Evolutionary conservation across 345 rosid species (phyloP).

Genomic region (Arabis hirsuta): DNA sequence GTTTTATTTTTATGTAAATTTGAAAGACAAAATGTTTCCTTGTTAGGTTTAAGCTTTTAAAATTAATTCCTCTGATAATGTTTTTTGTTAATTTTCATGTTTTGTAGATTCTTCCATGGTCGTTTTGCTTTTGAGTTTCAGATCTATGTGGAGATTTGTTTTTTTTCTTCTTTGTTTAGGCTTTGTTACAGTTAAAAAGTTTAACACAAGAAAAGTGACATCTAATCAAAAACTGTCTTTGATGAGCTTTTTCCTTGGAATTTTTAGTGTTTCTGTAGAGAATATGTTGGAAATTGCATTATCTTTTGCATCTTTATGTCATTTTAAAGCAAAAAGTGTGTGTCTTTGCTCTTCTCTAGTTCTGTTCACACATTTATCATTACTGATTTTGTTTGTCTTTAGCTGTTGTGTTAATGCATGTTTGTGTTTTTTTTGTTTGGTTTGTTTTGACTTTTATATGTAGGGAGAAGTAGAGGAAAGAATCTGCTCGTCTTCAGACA

Average conservation of each 20-base stretch:
- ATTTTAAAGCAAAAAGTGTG: slow-evolving; percentile 32
- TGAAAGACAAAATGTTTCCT: slow-evolving; percentile 17
- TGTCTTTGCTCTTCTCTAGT: neutral
- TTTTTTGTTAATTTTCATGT: slow-evolving; percentile 12
- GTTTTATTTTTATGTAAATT: neutral
- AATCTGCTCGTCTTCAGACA: slow-evolving; percentile 90
- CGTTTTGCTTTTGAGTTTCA: slow-evolving; percentile 34
- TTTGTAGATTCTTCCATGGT: slow-evolving; percentile 22
- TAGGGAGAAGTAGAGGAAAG: slow-evolving; percentile 98
- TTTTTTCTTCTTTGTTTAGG: slow-evolving; percentile 1
- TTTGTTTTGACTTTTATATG: slow-evolving; percentile 56
- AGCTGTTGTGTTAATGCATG: slow-evolving; percentile 5
- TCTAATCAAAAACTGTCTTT: no score
- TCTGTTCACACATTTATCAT: slow-evolving; percentile 36
- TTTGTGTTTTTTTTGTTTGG: no score
- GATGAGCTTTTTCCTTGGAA: no score
- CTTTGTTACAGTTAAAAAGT: slow-evolving; percentile 31
- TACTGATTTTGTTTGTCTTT: slow-evolving; percentile 23
- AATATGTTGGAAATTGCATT: slow-evolving; percentile 44
- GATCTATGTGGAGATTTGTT: slow-evolving; percentile 31
- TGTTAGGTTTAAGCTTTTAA: neutral
- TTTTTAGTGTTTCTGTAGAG: slow-evolving; percentile 25
- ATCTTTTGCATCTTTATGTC: slow-evolving; percentile 43
- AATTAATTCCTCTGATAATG: slow-evolving; percentile 36
- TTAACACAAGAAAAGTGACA: slow-evolving; percentile 18